Evolutionary conservation across 78 protist genomes (phyloP).

Genomic region (Protostelium mycophagum): DNA sequence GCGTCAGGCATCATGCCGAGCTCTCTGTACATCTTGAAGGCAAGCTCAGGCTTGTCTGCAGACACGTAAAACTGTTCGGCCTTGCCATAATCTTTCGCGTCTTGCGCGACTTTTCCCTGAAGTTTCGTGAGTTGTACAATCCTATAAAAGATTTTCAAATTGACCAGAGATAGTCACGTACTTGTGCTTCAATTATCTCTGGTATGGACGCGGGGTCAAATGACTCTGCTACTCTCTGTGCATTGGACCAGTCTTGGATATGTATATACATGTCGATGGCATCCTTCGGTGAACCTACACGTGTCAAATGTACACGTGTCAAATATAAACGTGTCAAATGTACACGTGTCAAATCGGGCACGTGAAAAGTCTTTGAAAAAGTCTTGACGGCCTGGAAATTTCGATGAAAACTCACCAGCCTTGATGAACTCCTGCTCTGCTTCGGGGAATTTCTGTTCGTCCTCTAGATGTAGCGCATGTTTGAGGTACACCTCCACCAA

Average conservation of each 20-base stretch:
- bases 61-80: conserved; percentile 64
- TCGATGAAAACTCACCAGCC: too few relatives aligned
- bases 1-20: conserved; percentile 22
- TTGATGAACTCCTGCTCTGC: conserved; percentile 64
- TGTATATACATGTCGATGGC: conserved; percentile 86
- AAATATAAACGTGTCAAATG: too few relatives aligned
- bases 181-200: conserved; percentile 40
- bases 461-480: conserved; percentile 77
- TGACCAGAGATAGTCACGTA: too few relatives aligned
- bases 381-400: too few relatives aligned
- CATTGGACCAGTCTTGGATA: conserved; percentile 66
- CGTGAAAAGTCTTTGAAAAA: too few relatives aligned
- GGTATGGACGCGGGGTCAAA: conserved; percentile 25
- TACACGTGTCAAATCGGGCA: too few relatives aligned
- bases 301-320: too few relatives aligned
- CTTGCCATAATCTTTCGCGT: conserved; percentile 14
- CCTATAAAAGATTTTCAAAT: too few relatives aligned
- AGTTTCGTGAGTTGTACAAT: too few relatives aligned
- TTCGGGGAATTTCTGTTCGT: conserved; percentile 58
- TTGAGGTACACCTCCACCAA: conserved; percentile 63
- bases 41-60: conserved; percentile 68
- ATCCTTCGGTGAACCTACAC: conserved; percentile 73
- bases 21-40: conserved; percentile 57
- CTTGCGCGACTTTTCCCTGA: conserved; percentile 7
- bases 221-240: conserved; percentile 80